phyloP scores from a whole-genome alignment of 1,284 basidiomycete species.

The Peniophora sp. region DNA sequence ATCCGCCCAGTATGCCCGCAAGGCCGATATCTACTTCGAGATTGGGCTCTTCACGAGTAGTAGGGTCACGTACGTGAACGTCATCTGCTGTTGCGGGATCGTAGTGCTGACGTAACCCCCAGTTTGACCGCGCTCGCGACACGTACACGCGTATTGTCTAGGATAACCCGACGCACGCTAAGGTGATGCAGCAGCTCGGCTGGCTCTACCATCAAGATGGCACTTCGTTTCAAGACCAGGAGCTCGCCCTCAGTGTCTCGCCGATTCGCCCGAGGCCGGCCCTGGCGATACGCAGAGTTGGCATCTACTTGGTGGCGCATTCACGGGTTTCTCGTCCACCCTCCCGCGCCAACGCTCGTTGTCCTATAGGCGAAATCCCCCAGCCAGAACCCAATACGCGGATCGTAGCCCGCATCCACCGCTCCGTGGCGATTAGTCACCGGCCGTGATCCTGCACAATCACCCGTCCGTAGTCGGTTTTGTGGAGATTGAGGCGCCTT shows the following conservation, averaged over 20 bases:
- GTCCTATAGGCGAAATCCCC: slow-evolving; percentile 52
- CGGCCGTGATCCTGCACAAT: slow-evolving; percentile 69
- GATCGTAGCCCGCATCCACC: slow-evolving; percentile 53
- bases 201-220: slow-evolving; percentile 96
- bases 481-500: slow-evolving; percentile 60
- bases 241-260: slow-evolving; percentile 87
- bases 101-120: slow-evolving; percentile 11
- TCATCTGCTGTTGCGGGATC: background rate
- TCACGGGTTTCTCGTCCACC: slow-evolving; percentile 71
- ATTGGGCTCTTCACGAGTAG: slow-evolving; percentile 97
- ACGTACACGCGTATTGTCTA: slow-evolving; percentile 95
- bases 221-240: slow-evolving; percentile 92
- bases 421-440: slow-evolving; percentile 71
- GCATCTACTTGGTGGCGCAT: slow-evolving; percentile 96
- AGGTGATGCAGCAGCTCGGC: slow-evolving; percentile 96
- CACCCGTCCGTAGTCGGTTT: slow-evolving; percentile 63
- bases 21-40: slow-evolving; percentile 99
- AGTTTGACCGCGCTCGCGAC: slow-evolving; percentile 88
- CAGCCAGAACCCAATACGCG: slow-evolving; percentile 43
- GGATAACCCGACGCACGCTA: slow-evolving; percentile 92
- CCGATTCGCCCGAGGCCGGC: slow-evolving; percentile 91
- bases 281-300: slow-evolving; percentile 96
- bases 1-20: slow-evolving; percentile 90
- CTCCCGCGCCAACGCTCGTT: slow-evolving; percentile 60
- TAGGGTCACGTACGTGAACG: slow-evolving; percentile 75